A percentile compares a stretch with the other conserved stretches of the same genome.
These are phyloP conservation scores for Nitzschia sp. DNA, from an alignment of 108 stramenopile genomes.

Conservation along the genomic window DNA sequence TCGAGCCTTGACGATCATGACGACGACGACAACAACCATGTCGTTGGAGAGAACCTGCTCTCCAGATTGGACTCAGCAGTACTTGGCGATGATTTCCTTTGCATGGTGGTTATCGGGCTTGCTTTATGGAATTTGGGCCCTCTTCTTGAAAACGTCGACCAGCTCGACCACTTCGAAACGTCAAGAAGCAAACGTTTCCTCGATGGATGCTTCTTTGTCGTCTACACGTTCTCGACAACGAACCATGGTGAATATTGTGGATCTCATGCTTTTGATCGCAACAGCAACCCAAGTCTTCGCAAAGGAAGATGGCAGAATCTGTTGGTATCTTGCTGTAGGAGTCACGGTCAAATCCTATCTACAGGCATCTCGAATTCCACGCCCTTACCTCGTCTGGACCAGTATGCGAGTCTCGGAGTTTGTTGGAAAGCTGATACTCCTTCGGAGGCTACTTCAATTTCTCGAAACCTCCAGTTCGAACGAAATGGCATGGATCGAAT, in stretches of 20 bases:
- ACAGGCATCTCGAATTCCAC: background rate
- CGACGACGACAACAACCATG: background rate
- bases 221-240: background rate
- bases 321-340: background rate
- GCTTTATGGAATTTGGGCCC: conserved; percentile 39
- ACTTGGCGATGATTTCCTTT: background rate
- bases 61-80: background rate
- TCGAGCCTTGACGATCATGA: conserved; percentile 7
- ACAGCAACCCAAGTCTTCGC: no score
- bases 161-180: background rate
- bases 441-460: background rate
- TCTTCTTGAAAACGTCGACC: conserved; percentile 16
- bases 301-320: background rate
- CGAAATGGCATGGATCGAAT: background rate
- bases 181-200: background rate
- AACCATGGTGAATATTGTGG: conserved; percentile 22
- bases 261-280: conserved; percentile 35
- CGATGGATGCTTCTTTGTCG: background rate
- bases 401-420: background rate
- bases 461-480: background rate
- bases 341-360: conserved; percentile 7
- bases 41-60: background rate
- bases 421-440: background rate
- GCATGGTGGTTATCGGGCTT: conserved; percentile 40
- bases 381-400: background rate